Percentiles rank a stretch among this genome's conserved stretches.
phyloP scores from a whole-genome alignment of 805 yeast species.

The Candida patagonica region DNA sequence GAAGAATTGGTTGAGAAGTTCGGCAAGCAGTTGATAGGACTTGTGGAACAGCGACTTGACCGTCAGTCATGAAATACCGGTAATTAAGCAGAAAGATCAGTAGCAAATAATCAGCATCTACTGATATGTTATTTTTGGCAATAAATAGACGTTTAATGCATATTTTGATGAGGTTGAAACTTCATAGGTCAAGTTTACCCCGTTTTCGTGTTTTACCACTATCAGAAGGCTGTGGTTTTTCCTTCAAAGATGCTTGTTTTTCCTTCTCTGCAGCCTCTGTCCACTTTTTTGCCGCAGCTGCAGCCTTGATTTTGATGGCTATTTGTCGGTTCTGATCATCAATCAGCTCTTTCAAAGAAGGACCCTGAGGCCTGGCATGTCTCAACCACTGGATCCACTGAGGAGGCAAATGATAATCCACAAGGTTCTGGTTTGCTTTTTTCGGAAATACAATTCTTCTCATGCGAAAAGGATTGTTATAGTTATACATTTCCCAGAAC shows the following conservation, averaged over 20 bases:
- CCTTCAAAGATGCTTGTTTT: too few species aligned
- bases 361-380: conserved; percentile 48
- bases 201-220: too few species aligned
- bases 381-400: conserved; percentile 82
- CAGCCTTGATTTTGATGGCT: conserved; percentile 41
- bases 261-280: conserved; percentile 9
- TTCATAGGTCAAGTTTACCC: too few species aligned
- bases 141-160: too few species aligned
- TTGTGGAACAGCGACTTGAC: conserved; percentile 8
- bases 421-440: conserved; percentile 37
- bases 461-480: conserved; percentile 40
- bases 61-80: too few species aligned
- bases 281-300: conserved; percentile 34
- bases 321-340: conserved; percentile 49
- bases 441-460: conserved; percentile 58
- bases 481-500: conserved; percentile 70
- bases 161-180: too few species aligned
- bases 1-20: conserved; percentile 21
- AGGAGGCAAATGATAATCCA: conserved; percentile 52
- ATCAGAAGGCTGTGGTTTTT: too few species aligned
- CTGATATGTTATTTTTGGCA: too few species aligned
- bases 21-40: conserved; percentile 12
- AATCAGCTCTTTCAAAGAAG: conserved; percentile 52
- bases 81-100: too few species aligned
- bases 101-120: too few species aligned